Evolutionary conservation across 2,329 filamentous ascomycete species (phyloP).

Genomic region (Eutypella sp.): DNA sequence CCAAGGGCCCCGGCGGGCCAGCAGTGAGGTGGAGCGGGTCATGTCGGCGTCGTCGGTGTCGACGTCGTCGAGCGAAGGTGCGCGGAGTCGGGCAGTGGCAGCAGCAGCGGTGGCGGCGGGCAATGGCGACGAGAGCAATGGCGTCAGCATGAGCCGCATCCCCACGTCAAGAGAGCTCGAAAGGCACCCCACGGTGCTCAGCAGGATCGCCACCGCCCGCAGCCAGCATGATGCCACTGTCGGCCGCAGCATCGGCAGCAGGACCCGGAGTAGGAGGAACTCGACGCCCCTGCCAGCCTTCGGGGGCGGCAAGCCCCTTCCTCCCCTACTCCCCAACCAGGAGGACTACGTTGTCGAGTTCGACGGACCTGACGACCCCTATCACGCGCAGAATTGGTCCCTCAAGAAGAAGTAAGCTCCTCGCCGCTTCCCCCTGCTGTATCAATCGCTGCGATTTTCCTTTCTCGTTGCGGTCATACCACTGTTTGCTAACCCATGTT

Average conservation of each 20-base stretch:
- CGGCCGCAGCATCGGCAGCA: constrained; percentile 46
- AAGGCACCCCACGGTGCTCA: constrained; percentile 62
- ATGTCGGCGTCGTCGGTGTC: constrained; percentile 46
- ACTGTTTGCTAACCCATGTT: too few relatives aligned
- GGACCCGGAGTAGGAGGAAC: constrained; percentile 36
- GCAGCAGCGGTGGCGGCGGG: too few relatives aligned
- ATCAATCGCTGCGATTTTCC: too few relatives aligned
- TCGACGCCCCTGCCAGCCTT: constrained; percentile 61
- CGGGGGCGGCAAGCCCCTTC: constrained; percentile 67
- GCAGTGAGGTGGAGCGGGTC: constrained; percentile 57
- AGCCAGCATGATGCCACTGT: constrained; percentile 70
- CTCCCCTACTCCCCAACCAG: constrained; percentile 61
- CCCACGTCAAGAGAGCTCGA: constrained; percentile 64
- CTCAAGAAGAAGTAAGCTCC: constrained; percentile 65
- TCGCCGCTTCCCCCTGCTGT: neutral
- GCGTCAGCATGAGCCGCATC: constrained; percentile 48
- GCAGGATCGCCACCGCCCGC: constrained; percentile 64
- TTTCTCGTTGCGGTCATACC: too few relatives aligned
- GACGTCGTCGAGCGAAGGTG: constrained; percentile 37
- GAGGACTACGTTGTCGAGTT: constrained; percentile 84
- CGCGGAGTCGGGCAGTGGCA: constrained; percentile 34
- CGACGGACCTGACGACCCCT: constrained; percentile 73
- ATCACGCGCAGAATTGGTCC: constrained; percentile 87
- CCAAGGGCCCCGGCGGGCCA: constrained; percentile 30
- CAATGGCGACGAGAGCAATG: constrained; percentile 14